Evolutionary conservation across 345 rosid genomes (phyloP), one percentile per base, ranked within the genome.

Genomic region (Abelmoschus esculentus): DNA sequence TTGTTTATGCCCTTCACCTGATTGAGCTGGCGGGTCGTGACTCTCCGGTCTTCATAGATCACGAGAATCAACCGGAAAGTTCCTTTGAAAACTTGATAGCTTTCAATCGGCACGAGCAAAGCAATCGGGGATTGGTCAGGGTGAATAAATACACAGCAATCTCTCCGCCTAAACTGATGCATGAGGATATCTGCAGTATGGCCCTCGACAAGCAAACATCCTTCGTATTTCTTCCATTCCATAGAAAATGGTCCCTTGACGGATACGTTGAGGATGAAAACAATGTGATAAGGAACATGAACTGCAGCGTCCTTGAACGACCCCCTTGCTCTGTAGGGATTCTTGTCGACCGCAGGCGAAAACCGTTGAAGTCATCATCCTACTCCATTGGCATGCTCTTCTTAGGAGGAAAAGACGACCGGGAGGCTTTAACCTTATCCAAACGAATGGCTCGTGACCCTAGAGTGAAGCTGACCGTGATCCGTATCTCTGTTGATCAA

Each of bases 321-420:
- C 78, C 84, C 2, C 85, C 81, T 8, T 84, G 84, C 73, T 82
- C 85, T 0, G 70, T 80, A 7, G 82, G 83, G n/a, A 76, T 80
- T 46, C 70, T 77, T 15, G 59, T 80, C 2, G 66, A 61, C 66
- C 47, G 11, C 8, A 13, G 2, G 3, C 9, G 34, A 6, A 10
- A 13, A 14, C 4, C 44, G 12, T 40, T 9, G 3, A 40, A 9
- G 11, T 34, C 26, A 6, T 28, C 59, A 0, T 55, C 40, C 3
- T 72, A 61, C 28, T 60, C 61, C 38, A 64, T 78, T 0, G 76
- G 77, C 9, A 58, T 87, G 77, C 69, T 91, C 47, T 91, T 87
- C 77, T 57, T 83, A 4, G 96, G 96, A 0, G 93, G 91, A 0
- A 73, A 62, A 17, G 97, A 91, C 46, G 96, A 91, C 34, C 64